Percentiles rank a stretch among this genome's conserved stretches.
Evolutionary conservation across 2,329 filamentous ascomycete species (phyloP).

Genomic region (Fusarium sp.): DNA sequence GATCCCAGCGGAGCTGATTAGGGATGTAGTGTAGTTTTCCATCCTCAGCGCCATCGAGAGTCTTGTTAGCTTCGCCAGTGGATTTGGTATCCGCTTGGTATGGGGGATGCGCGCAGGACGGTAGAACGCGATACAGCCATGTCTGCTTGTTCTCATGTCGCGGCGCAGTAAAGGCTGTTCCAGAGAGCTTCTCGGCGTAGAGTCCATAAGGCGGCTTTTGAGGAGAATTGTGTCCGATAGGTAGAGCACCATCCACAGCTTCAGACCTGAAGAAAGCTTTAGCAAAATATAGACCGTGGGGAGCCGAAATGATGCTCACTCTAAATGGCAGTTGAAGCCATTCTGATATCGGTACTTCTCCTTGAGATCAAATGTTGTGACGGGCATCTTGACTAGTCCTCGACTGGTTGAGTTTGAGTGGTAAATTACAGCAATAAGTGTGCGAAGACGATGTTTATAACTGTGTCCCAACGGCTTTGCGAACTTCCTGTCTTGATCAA

Average conservation of each 20-base stretch:
- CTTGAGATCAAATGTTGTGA: constrained; percentile 59
- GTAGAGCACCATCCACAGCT: constrained; percentile 78
- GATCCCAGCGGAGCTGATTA: constrained; percentile 87
- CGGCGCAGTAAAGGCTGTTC: constrained; percentile 77
- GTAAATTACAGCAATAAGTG: neutral
- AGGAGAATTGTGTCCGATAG: constrained; percentile 81
- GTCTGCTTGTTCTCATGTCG: constrained; percentile 76
- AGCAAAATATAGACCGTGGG: neutral
- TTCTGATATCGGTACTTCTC: constrained; percentile 80
- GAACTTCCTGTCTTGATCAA: constrained; percentile 21
- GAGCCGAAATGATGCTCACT: constrained; percentile 62
- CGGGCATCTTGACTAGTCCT: constrained; percentile 56
- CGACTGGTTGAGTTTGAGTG: neutral
- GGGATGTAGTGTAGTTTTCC: constrained; percentile 59
- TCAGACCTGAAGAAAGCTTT: constrained; percentile 68
- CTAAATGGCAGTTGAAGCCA: constrained; percentile 81
- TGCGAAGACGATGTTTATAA: constrained; percentile 39
- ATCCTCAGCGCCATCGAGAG: constrained; percentile 34
- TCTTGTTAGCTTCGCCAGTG: constrained; percentile 42
- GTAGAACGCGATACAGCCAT: constrained; percentile 78
- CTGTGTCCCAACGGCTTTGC: constrained; percentile 22
- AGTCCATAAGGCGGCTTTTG: constrained; percentile 83
- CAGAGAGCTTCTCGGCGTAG: constrained; percentile 83
- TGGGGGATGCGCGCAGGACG: constrained; percentile 69
- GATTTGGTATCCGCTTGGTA: constrained; percentile 60